Evolutionary conservation across 306 rosid genomes (phyloP).

Genomic region (Dicorynia guianensis): DNA sequence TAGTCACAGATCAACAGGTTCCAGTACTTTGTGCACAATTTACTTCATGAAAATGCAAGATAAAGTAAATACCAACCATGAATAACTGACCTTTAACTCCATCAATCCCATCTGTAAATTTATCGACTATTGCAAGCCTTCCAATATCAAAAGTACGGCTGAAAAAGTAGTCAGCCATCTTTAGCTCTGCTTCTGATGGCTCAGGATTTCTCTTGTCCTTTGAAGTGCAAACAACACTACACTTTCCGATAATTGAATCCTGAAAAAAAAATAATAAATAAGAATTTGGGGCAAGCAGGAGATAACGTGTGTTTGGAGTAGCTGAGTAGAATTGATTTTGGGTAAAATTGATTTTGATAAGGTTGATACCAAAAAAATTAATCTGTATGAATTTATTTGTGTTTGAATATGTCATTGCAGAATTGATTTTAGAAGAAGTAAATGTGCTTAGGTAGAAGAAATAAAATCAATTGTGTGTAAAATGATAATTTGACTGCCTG

Average conservation of each 20-base stretch:
- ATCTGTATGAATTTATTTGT: too few relatives aligned
- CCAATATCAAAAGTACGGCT: conserved; percentile 55
- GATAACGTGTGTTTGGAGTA: too few relatives aligned
- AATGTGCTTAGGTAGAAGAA: too few relatives aligned
- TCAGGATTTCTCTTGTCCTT: conserved; percentile 65
- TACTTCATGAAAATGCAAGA: conserved; percentile 21
- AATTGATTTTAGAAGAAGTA: too few relatives aligned
- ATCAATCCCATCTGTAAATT: conserved; percentile 53
- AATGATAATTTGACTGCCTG: too few relatives aligned
- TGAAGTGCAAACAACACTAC: conserved; percentile 68
- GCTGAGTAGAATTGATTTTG: too few relatives aligned
- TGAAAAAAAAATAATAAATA: conserved; percentile 40
- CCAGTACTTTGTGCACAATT: conserved; percentile 5
- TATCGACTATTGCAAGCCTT: conserved; percentile 32
- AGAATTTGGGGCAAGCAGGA: not conserved
- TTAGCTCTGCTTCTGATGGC: conserved; percentile 54
- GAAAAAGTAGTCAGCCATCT: conserved; percentile 58
- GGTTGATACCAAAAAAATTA: too few relatives aligned
- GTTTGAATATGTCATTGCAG: too few relatives aligned
- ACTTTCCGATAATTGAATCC: conserved; percentile 65
- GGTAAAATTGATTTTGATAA: too few relatives aligned
- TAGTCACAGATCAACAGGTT: conserved; percentile 20
- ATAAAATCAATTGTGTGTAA: too few relatives aligned
- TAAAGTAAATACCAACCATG: conserved; percentile 8
- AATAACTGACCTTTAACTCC: conserved; percentile 58